Evolutionary conservation across 1,139 yeast genomes (phyloP), one percentile per base, ranked within the genome.

Genomic region (Lodderomyces beijingensis): DNA sequence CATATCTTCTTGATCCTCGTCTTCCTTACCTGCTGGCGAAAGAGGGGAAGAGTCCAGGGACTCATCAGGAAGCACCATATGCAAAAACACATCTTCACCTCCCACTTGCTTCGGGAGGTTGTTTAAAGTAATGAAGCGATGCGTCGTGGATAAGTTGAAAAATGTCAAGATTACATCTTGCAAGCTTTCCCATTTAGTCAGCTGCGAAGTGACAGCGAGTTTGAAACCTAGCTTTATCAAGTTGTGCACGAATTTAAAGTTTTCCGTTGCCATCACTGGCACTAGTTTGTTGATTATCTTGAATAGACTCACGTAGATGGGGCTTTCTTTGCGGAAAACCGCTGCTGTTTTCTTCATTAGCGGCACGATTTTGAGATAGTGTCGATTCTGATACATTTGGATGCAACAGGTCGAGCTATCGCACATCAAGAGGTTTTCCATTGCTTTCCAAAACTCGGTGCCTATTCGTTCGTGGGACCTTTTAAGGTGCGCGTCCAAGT

Each of bases 271-370:
- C 4, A 60, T 37, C 4, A 52, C 45, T 2, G 58, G 40, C n/a
- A 68, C 40, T 5, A 62, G 43, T 33, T 60, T 60, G 43, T 70
- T 71, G 19, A 70, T 50, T 11, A 71, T 53, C 32, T 46, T 51
- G 34, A 70, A 56, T 2, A 64, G 39, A 4, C 45, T 39, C 2
- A 57, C 44, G 7, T 54, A 41, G 12, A 56, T 33, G 3, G 47
- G 36, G 28, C 41, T 49, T 34, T 61, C 68, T 25, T 53, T 53
- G 31, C 47, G 49, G 33, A 43, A 49, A 3, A 33, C 18, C 3
- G 37, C 35, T 2, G 45, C 30, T 1, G 56, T 52, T 5, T 40
- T 38, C 10, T 44, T 38, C 8, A 65, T 34, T 4, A 64, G 32
- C 2, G 43, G 41, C 3, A 59, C 38, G 2, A 66, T 26, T 26